Conservation (phyloP, 2,329 filamentous ascomycete genomes). For the Pleomassaria siparia region DNA sequence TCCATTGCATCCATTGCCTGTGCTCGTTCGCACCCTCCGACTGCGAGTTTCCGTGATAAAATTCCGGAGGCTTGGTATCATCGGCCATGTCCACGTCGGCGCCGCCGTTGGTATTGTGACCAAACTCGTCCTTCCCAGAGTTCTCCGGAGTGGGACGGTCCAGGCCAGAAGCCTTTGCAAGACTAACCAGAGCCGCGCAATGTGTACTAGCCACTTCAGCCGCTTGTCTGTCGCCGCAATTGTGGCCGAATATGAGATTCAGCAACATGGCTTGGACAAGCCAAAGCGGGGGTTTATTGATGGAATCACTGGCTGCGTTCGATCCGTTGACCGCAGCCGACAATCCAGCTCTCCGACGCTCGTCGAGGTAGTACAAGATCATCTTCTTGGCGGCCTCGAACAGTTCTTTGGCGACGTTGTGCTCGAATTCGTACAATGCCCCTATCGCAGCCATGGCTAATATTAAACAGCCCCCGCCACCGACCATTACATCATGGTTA, state of each 20-base stretch:
- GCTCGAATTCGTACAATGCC: conserved; percentile 84
- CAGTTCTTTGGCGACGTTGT: conserved; percentile 75
- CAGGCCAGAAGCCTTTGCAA: conserved; percentile 86
- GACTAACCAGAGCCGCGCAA: conserved; percentile 84
- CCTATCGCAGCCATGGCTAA: conserved; percentile 87
- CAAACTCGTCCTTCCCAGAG: conserved; percentile 15
- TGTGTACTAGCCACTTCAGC: conserved; percentile 92
- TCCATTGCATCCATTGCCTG: conserved; percentile 87
- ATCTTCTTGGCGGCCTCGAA: conserved; percentile 95
- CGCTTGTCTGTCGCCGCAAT: conserved; percentile 86
- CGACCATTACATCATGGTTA: conserved; percentile 59
- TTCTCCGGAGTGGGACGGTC: conserved; percentile 51
- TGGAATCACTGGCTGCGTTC: conserved; percentile 56
- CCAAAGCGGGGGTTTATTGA: conserved; percentile 81
- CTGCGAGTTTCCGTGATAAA: conserved; percentile 42
- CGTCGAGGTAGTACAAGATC: conserved; percentile 90
- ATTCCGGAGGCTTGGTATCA: conserved; percentile 24
- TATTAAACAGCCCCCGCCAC: conserved; percentile 82
- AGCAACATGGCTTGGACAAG: conserved; percentile 95
- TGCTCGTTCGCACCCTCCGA: conserved; percentile 58
- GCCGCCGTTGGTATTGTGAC: conserved; percentile 39
- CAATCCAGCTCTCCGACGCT: conserved; percentile 83
- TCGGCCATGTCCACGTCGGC: conserved; percentile 64
- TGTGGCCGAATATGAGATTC: conserved; percentile 94
- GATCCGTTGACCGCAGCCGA: conserved; percentile 59